Evolutionary conservation across 75 land plant species (phyloP), one percentile per base, ranked within the genome.

Genomic region (Isoetes taiwanensis): DNA sequence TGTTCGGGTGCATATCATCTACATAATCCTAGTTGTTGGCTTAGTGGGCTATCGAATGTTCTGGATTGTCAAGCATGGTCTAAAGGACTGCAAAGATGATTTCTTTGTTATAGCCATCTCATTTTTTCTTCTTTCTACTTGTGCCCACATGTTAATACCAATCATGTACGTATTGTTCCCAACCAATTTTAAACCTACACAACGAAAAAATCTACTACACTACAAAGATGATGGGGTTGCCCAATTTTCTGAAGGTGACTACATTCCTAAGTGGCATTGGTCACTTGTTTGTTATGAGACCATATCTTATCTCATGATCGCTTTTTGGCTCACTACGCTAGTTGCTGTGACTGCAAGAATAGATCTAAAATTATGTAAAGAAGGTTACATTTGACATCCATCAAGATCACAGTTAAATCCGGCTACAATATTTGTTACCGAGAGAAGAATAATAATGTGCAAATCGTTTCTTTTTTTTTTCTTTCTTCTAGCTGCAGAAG

Each of bases 61-160:
- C 14, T 37, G 11, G 17, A 0, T 46, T 4, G 11, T n/a, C 39
- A 62, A 10, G 57, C 58, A 33, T n/a, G 10, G 6, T 30, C 35
- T 8, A 19, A n/a, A 52, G 17, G 28, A 58, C 46, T 65, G 68
- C 48, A 17, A 6, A 16, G 62, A 65, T 11, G 56, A 4, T 27
- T 57, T 65, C 50, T n/a, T 41, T 1, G 68, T 41, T 17, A 27
- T 65, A 4, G 68, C 55, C 19, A 9, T 65, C 12, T 58, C 64
- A 12, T 2, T 65, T 26, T 65, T 65, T 54, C 29, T 65, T 3
- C 25, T 65, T 24, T 28, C 16, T 52, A 32, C 32, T 2, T 8
- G 31, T 4, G 64, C 63, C 34, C 68, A 65, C 63, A 65, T 65
- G 68, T 0, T 57, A 3, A 16, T 65, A 9, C 68, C 68, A 9